Conservation (phyloP, 2,329 filamentous ascomycete genomes). For the Diaporthe ilicicola region DNA sequence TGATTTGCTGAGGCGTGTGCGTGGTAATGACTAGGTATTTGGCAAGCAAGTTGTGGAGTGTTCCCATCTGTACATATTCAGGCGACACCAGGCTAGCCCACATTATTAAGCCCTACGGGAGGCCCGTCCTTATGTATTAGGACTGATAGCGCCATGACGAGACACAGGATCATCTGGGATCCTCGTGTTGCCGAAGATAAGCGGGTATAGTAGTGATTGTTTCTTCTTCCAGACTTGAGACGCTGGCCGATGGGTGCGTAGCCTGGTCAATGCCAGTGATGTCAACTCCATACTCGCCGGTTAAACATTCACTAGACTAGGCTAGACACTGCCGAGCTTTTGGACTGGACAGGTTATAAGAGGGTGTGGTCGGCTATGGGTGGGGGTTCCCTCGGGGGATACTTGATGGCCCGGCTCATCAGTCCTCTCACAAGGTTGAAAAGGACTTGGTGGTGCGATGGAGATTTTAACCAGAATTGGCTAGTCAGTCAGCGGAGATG, state of each 20-base stretch:
- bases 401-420: constrained; percentile 1
- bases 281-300: neutral
- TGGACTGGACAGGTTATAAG: neutral
- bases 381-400: neutral
- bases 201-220: neutral
- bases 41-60: neutral
- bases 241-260: neutral
- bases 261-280: neutral
- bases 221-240: constrained; percentile 13
- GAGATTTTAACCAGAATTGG: neutral
- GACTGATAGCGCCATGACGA: constrained; percentile 3
- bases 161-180: neutral
- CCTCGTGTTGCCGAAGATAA: constrained; percentile 22
- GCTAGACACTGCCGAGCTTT: neutral
- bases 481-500: neutral
- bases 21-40: constrained; percentile 1
- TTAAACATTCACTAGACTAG: constrained; percentile 23
- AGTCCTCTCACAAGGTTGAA: neutral
- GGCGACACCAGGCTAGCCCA: neutral
- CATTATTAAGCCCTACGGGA: constrained; percentile 2
- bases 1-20: neutral
- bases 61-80: neutral
- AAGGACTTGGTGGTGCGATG: neutral
- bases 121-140: constrained; percentile 11
- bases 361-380: neutral